Base-by-base conservation (phyloP, 495 filamentous ascomycete species). In the Hyaloscypha finlandica region DNA sequence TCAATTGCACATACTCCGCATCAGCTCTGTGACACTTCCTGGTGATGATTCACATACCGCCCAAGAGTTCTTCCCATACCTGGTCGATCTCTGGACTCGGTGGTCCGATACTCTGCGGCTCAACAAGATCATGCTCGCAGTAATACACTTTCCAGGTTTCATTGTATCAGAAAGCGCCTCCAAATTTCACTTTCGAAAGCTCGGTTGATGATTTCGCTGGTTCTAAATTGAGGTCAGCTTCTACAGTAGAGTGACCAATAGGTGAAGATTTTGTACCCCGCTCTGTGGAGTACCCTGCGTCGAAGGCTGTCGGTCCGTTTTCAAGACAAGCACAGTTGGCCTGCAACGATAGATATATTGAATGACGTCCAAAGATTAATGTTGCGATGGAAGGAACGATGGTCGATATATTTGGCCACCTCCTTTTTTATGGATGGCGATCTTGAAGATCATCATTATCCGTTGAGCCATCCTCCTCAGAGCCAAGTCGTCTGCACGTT, bases 21-120 rank as follows among this genome's bases (percentile, higher is more conserved):
- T 48, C 42, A 48, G 42, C 9, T 48, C 42, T 4, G 16, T 48
- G 9, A 3, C 8, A 14, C 42, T 48, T 4, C 14, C 4, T 19
- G 1, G 16, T 12, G 42, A 48, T 16, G 42, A 48, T 14, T 48
- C 42, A 16, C 9, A 19, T 48, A 48, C 42, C 42, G 4, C 48
- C 14, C 39, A 66, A 55, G 11, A 72, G 64, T 31, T 69, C 59
- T 33, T 64, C 67, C 70, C 70, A 72, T 6, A 59, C 64, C 8
- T 63, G 8, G 54, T 72, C 70, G 12, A 72, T 56, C 35, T 64
- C 60, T 32, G 45, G 58, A 30, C 48, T 55, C 16, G 70, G 70
- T 14, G 62, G 37, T 33, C 63, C 70, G 39, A 55, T 63, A 39
- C 68, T 71, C 20, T 71, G 65, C 12, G 66, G 58, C 58, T 51